These are phyloP conservation scores for Syncephalastrum sp. DNA, from an alignment of 371 early-diverging fungal species.

Conservation along the genomic window DNA sequence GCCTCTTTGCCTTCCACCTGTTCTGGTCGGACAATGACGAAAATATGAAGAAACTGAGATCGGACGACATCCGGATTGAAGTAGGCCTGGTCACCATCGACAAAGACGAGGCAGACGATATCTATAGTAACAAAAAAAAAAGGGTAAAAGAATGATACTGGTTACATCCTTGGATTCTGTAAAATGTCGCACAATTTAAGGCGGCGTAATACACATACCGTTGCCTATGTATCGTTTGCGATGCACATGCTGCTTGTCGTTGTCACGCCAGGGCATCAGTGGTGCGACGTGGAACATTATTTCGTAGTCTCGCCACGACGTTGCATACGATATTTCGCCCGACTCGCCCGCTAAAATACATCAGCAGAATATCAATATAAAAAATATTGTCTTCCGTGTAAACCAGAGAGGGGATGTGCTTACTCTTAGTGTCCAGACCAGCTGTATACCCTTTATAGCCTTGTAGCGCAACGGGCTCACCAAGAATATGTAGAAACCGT, in stretches of 20 bases:
- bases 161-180: no score
- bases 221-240: slow-evolving; percentile 87
- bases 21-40: slow-evolving; percentile 60
- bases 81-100: slow-evolving; percentile 50
- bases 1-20: slow-evolving; percentile 27
- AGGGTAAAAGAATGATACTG: no score
- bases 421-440: slow-evolving; percentile 81
- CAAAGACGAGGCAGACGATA: slow-evolving; percentile 72
- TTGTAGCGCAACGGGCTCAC: slow-evolving; percentile 67
- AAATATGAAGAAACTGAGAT: slow-evolving; percentile 76
- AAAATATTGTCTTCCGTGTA: no score
- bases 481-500: slow-evolving; percentile 69
- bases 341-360: slow-evolving; percentile 57
- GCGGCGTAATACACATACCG: slow-evolving; percentile 33
- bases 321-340: slow-evolving; percentile 72
- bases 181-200: no score
- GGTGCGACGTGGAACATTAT: slow-evolving; percentile 89
- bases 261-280: slow-evolving; percentile 66
- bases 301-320: slow-evolving; percentile 78
- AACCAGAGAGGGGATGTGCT: slow-evolving; percentile 1
- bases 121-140: slow-evolving; percentile 35
- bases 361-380: background rate
- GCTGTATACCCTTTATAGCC: slow-evolving; percentile 82
- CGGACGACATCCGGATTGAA: slow-evolving; percentile 65
- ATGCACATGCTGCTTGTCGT: slow-evolving; percentile 78